Evolutionary conservation across 2,329 filamentous ascomycete species (phyloP), one percentile per base, ranked within the genome.

Genomic region (Cercospora sp.): DNA sequence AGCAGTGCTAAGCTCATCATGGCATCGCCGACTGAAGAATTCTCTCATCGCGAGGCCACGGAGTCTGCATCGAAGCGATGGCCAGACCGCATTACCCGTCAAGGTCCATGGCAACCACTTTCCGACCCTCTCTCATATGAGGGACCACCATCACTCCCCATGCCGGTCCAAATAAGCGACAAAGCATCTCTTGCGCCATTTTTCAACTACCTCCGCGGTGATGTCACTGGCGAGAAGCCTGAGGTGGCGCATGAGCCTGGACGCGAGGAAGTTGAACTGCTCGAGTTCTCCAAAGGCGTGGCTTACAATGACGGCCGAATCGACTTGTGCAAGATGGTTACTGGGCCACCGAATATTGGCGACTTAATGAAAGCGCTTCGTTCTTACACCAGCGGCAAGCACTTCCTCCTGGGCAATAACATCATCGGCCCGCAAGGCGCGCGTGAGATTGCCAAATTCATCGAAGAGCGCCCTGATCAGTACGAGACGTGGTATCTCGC

Each of bases 401-500:
- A 86, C 68, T 85, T 87, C 72, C 76, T 87, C 58, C 77, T 86
- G 42, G 84, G 84, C 8, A 86, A 87, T 74, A 87, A 86, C 65
- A 84, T 85, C 71, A 84, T 86, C 69, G 84, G 84, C 4, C 82
- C 82, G 0, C 76, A 79, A 33, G 85, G 84, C 13, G 84, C 83
- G 2, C 75, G 77, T 45, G 80, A 80, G 45, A 83, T 85, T 65
- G 79, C 82, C 31, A 73, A 77, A 8, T 87, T 86, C 73, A 76
- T 85, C 58, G 69, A 78, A 12, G 80, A 83, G 20, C 77, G 80
- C 58, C 84, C 84, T 3, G 74, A 81, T 36, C 79, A 81, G 5
- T 85, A 86, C 73, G 80, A 85, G 64, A 86, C 84, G 33, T 87
- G 84, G 84, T 86, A 86, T 71, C 78, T 87, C 33, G 84, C 84